These are phyloP conservation scores for Berberis vulgaris DNA, from an alignment of 164 flowering plant genomes.

Conservation along the genomic window DNA sequence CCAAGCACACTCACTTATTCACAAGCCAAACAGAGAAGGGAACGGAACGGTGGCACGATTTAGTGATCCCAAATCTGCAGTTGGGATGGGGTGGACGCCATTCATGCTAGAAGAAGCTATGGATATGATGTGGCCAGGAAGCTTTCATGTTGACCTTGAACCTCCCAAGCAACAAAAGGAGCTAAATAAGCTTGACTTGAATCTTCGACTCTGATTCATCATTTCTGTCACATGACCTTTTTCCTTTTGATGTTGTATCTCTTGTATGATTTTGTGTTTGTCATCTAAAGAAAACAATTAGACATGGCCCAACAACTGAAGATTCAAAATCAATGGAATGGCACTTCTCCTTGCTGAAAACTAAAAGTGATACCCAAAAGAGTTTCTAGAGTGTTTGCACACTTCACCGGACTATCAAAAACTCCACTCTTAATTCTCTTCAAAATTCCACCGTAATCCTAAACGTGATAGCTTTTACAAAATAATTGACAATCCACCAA, in stretches of 20 bases:
- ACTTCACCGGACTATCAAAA: neutral
- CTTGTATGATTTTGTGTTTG: conserved; percentile 10
- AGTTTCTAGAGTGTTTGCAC: neutral
- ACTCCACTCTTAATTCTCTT: conserved; percentile 5
- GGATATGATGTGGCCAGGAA: conserved; percentile 63
- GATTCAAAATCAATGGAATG: neutral
- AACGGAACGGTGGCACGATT: conserved; percentile 28
- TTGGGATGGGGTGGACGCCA: conserved; percentile 26
- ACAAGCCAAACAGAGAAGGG: conserved; percentile 39
- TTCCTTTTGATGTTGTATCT: conserved; percentile 3
- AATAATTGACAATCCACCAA: neutral
- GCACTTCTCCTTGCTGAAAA: conserved; percentile 2
- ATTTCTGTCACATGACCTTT: neutral
- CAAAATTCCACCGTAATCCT: neutral
- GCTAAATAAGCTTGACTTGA: conserved; percentile 35
- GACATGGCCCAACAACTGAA: conserved; percentile 8
- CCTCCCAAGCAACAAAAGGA: conserved; percentile 27
- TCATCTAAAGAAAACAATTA: conserved; percentile 9
- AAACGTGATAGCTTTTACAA: neutral
- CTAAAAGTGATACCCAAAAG: neutral
- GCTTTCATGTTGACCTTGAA: conserved; percentile 40
- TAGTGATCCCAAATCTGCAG: conserved; percentile 20
- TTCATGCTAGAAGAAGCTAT: conserved; percentile 27
- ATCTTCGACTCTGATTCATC: conserved; percentile 41
- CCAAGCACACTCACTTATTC: conserved; percentile 52